Conservation (phyloP, 345 rosid species). For the Gossypium mustelinum region DNA sequence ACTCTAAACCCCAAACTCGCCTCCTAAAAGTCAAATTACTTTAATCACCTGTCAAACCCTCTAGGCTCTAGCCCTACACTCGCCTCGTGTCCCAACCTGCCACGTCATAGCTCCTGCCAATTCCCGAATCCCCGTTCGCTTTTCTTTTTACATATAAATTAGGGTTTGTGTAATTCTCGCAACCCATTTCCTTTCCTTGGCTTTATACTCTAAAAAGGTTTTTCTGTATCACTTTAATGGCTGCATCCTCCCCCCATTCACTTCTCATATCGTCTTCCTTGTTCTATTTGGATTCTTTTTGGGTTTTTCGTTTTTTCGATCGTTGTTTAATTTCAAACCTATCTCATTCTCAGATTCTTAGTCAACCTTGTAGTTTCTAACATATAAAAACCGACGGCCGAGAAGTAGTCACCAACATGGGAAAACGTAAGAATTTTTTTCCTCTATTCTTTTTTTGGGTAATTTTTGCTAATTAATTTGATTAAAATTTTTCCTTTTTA, state of each 20-base stretch:
- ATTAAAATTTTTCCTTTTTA: no score
- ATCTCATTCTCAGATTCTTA: constrained; percentile 29
- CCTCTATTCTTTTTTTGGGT: not conserved
- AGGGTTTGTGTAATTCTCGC: no score
- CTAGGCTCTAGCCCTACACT: no score
- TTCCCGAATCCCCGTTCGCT: no score
- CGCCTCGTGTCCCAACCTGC: no score
- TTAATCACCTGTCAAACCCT: no score
- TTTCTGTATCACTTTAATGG: constrained; percentile 44
- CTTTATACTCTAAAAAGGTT: no score
- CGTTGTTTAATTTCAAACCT: constrained; percentile 21
- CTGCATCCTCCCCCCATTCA: constrained; percentile 40
- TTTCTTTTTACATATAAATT: no score
- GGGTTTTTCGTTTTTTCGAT: constrained; percentile 23
- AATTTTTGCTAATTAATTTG: not conserved
- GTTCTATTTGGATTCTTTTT: constrained; percentile 26
- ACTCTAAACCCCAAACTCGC: no score
- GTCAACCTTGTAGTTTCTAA: constrained; percentile 38
- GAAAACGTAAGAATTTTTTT: constrained; percentile 51
- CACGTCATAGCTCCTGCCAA: no score
- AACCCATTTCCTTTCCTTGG: no score
- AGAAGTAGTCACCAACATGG: constrained; percentile 42
- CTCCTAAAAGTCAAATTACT: no score
- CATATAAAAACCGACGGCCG: not conserved
- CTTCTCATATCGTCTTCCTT: not conserved